A percentile compares a stretch with the other conserved stretches of the same genome.
Conservation (phyloP, 768 basidiomycete genomes). For the Hygrocybe punicea region DNA sequence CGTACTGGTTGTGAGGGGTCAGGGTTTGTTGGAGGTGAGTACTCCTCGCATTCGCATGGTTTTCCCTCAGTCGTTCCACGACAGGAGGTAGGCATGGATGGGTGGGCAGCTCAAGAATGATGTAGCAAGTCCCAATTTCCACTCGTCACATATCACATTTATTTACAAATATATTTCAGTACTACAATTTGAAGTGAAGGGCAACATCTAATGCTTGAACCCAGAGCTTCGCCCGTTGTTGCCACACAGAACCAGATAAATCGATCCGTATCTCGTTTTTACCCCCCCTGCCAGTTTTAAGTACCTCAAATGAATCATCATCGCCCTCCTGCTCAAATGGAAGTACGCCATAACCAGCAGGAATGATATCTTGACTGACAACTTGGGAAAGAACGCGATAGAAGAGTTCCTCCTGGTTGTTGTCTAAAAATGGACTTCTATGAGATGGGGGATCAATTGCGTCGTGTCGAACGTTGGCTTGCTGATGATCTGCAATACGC, state of each 20-base stretch:
- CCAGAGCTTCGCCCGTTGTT: constrained; percentile 11
- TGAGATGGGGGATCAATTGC: not conserved
- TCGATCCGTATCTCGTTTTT: constrained; percentile 5
- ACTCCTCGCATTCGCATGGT: no score
- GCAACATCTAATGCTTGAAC: not conserved
- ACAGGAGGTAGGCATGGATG: no score
- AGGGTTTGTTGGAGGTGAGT: no score
- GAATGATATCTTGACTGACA: constrained; percentile 1
- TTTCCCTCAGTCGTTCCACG: no score
- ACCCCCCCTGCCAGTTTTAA: constrained; percentile 7
- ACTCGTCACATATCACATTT: no score
- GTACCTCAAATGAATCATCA: constrained; percentile 9
- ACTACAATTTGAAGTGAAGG: no score
- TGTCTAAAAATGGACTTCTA: not conserved
- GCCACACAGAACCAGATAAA: constrained; percentile 13
- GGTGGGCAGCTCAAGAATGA: no score
- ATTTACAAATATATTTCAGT: no score
- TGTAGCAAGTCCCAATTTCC: no score
- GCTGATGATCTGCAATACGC: not conserved
- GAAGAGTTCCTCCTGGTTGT: not conserved
- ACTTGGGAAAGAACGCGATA: not conserved
- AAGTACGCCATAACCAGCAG: constrained; percentile 12
- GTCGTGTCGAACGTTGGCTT: constrained; percentile 2
- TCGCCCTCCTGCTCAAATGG: constrained; percentile 15
- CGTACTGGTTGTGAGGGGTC: no score